Evolutionary conservation across 805 yeast species (phyloP).

Genomic region (Metschnikowia lochheadii): DNA sequence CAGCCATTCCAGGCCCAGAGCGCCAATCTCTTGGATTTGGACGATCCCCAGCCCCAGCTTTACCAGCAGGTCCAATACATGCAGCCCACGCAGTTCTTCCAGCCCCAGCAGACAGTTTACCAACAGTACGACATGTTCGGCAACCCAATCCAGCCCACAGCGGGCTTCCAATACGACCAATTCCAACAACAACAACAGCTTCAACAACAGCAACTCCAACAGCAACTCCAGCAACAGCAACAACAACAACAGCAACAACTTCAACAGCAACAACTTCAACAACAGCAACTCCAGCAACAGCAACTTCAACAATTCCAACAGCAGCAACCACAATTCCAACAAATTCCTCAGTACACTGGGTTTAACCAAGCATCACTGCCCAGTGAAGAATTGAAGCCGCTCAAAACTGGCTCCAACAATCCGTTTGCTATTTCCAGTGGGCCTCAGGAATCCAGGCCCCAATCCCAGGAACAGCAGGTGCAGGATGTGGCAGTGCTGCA

Average conservation of each 20-base stretch:
- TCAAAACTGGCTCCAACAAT: constrained; percentile 70
- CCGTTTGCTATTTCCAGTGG: constrained; percentile 58
- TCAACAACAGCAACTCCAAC: constrained; percentile 33
- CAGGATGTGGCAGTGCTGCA: not conserved
- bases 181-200: constrained; percentile 28
- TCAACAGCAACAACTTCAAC: constrained; percentile 20
- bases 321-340: constrained; percentile 21
- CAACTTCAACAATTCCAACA: constrained; percentile 16
- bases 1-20: constrained; percentile 14
- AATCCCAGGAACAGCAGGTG: not conserved
- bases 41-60: constrained; percentile 30
- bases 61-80: constrained; percentile 14
- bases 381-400: constrained; percentile 41
- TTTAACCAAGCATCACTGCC: constrained; percentile 13
- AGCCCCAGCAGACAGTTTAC: constrained; percentile 18
- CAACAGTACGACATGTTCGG: constrained; percentile 59
- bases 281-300: constrained; percentile 13
- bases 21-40: constrained; percentile 52
- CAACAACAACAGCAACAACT: constrained; percentile 8
- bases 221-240: not conserved
- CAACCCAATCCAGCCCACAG: constrained; percentile 54
- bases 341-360: constrained; percentile 21
- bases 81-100: constrained; percentile 13
- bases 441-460: not conserved
- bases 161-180: constrained; percentile 47